Conservation (phyloP, 495 filamentous ascomycete genomes). For the Amniculicola lignicola region DNA sequence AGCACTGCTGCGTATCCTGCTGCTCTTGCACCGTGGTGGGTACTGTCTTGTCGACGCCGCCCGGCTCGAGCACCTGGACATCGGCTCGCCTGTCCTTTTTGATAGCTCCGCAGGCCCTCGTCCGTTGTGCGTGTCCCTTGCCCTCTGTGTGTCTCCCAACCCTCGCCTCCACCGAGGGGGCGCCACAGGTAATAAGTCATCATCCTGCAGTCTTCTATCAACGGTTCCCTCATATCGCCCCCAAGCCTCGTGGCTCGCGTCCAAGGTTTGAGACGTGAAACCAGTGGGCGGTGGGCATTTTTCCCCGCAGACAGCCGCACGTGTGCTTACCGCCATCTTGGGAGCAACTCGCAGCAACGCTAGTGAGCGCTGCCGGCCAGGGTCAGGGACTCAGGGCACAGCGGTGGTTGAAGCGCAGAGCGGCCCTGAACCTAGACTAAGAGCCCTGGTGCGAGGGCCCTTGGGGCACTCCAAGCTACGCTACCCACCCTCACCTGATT, state of each 20-base stretch:
- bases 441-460: conserved; percentile 5
- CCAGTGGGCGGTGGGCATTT: too few species aligned
- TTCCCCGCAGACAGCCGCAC: conserved; percentile 35
- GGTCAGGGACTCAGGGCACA: conserved; percentile 4
- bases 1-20: too few species aligned
- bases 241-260: conserved; percentile 27
- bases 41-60: too few species aligned
- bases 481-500: conserved; percentile 25
- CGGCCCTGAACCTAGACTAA: conserved; percentile 5
- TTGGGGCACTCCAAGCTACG: conserved; percentile 16
- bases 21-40: too few species aligned
- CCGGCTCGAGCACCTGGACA: too few species aligned
- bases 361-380: conserved; percentile 10
- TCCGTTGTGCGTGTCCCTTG: too few species aligned
- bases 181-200: too few species aligned
- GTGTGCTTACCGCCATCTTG: conserved; percentile 30
- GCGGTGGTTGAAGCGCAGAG: conserved; percentile 6
- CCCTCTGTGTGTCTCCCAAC: too few species aligned
- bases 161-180: too few species aligned
- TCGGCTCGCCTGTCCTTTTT: too few species aligned
- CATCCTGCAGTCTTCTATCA: conserved; percentile 12
- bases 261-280: conserved; percentile 28
- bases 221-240: conserved; percentile 9
- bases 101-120: too few species aligned
- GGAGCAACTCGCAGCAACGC: conserved; percentile 15